Percentiles rank a stretch among this genome's conserved stretches.
Conservation (phyloP, 176 grass and related monocot species). For the Cenchrus fungigraminus region DNA sequence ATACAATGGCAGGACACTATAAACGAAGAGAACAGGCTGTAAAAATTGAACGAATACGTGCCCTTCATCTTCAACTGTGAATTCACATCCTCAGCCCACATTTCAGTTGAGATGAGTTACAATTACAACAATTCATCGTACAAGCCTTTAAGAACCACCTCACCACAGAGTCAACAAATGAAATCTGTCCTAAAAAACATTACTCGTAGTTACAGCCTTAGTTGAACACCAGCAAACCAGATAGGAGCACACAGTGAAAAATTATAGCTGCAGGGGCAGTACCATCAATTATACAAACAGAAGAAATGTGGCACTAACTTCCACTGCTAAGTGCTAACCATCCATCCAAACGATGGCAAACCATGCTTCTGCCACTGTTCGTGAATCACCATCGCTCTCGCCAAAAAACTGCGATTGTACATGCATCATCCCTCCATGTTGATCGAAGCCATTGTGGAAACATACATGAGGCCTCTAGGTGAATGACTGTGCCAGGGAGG, state of each 20-base stretch:
- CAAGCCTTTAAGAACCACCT: conserved; percentile 30
- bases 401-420: conserved; percentile 9
- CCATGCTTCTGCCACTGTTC: background rate
- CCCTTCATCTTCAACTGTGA: background rate
- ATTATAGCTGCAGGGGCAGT: conserved; percentile 25
- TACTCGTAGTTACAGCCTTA: conserved; percentile 42
- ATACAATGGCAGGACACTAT: background rate
- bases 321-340: conserved; percentile 36
- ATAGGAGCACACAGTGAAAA: conserved; percentile 21
- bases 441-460: conserved; percentile 2
- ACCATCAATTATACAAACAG: conserved; percentile 15
- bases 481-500: conserved; percentile 69
- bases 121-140: conserved; percentile 4
- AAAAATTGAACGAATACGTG: background rate
- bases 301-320: conserved; percentile 33
- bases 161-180: conserved; percentile 52
- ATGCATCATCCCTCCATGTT: conserved; percentile 11
- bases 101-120: background rate
- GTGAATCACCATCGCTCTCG: background rate
- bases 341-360: conserved; percentile 11
- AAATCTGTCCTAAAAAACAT: conserved; percentile 42
- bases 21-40: background rate
- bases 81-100: conserved; percentile 5
- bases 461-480: conserved; percentile 46
- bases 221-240: conserved; percentile 37